Percentiles rank a stretch among this genome's conserved stretches.
Evolutionary conservation across 352 stramenopile species (phyloP).

Genomic region (Globisporangium orthogonon): DNA sequence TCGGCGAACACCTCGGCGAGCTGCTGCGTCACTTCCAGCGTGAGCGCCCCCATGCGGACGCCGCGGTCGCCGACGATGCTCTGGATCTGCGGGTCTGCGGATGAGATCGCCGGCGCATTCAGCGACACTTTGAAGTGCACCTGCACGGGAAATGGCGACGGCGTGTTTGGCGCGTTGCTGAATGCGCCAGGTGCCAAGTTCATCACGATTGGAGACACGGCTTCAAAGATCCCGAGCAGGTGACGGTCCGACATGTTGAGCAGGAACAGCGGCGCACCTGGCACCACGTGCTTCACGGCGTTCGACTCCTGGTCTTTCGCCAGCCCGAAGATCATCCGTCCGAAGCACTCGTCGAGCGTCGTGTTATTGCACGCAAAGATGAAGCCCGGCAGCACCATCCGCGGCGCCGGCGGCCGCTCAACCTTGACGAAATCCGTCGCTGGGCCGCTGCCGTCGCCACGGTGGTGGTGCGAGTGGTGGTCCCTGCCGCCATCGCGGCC

Average conservation of each 20-base stretch:
- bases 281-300: constrained; percentile 53
- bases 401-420: constrained; percentile 2
- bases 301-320: constrained; percentile 63
- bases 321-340: constrained; percentile 78
- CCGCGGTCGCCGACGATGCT: constrained; percentile 57
- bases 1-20: constrained; percentile 72
- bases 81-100: constrained; percentile 65
- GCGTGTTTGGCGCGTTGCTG: constrained; percentile 36
- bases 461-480: constrained; percentile 8
- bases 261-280: constrained; percentile 78
- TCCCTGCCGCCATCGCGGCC: constrained; percentile 6
- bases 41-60: constrained; percentile 49
- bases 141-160: constrained; percentile 72
- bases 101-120: constrained; percentile 66
- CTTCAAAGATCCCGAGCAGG: constrained; percentile 82
- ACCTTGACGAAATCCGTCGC: background rate
- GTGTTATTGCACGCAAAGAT: constrained; percentile 73
- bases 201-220: constrained; percentile 53
- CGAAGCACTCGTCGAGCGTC: constrained; percentile 87
- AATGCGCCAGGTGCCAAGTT: constrained; percentile 84
- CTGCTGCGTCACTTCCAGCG: constrained; percentile 57
- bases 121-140: constrained; percentile 59
- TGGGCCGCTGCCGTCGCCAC: constrained; percentile 2
- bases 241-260: constrained; percentile 84
- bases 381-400: constrained; percentile 55